Evolutionary conservation across 331 rosid genomes (phyloP), one percentile per base, ranked within the genome.

Genomic region (Cydonia oblonga): DNA sequence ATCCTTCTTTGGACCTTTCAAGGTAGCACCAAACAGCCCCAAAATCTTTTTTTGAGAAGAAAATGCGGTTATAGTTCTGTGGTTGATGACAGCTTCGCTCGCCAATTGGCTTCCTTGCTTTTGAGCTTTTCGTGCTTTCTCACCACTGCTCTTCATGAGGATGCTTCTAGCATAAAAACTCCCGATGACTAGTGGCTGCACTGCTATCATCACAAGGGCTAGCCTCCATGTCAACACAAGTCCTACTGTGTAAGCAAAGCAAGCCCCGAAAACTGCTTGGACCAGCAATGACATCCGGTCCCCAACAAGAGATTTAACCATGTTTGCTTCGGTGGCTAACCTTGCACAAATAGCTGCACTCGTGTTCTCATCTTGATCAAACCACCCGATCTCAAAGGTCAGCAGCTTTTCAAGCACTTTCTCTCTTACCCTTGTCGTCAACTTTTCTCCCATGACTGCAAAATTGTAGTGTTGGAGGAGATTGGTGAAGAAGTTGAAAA

Each of bases 371-470:
- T 90, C 98, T 66, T 84, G 62, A 80, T 90, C 98, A 81, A 80
- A 93, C 95, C 96, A 93, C 54, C 98, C 95, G 33, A 93, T 83
- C 87, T 90, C 97, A 66, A 89, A 93, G 33, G 90, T 89, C 89
- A 89, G 64, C 77, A 93, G 59, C 53, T 85, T 91, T 72, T 72
- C 90, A 5, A 89, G 87, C 29, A 91, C 69, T 64, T 85, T 85
- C 87, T 93, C 95, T 22, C 97, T 74, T 22, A 87, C 82, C 73
- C 97, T 84, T 73, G 87, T 90, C 1, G 95, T 93, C 80, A 93
- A 63, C 77, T 85, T 89, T 33, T 90, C 98, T 68, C 97, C 98
- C 98, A 89, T 89, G 2, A 90, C 26, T n/a, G 95, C 89, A 66
- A 90, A 93, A 71, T 83, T 86, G 64, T 89, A 89, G 78, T 93